These are phyloP conservation scores for Papiliotrema terrestris DNA, from an alignment of 1,284 basidiomycete species.

Conservation along the genomic window DNA sequence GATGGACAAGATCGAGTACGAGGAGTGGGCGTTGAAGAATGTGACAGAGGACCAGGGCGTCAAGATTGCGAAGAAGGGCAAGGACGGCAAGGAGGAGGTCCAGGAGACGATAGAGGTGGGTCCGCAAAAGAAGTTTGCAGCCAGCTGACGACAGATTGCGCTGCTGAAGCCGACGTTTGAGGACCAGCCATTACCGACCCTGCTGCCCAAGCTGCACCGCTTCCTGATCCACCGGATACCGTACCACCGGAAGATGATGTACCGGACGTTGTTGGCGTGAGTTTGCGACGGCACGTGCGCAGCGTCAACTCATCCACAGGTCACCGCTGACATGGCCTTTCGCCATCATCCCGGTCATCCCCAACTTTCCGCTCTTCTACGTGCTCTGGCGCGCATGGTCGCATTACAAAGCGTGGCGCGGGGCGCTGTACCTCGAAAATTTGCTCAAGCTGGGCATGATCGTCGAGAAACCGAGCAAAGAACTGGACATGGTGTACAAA, in stretches of 20 bases:
- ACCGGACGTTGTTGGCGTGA: constrained; percentile 32
- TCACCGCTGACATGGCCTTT: constrained; percentile 47
- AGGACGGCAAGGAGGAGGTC: constrained; percentile 7
- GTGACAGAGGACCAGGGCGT: constrained; percentile 37
- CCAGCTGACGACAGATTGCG: constrained; percentile 30
- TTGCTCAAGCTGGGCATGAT: constrained; percentile 42
- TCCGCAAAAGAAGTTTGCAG: background rate
- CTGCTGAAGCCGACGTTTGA: constrained; percentile 34
- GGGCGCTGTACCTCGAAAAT: constrained; percentile 40
- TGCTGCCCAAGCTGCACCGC: constrained; percentile 42
- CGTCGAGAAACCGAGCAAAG: constrained; percentile 26
- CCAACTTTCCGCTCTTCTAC: constrained; percentile 53
- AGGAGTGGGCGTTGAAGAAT: constrained; percentile 46
- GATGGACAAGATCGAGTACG: constrained; percentile 49
- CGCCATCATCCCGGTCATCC: constrained; percentile 51
- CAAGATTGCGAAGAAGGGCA: constrained; percentile 24
- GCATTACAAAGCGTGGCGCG: constrained; percentile 50
- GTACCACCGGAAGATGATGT: constrained; percentile 44
- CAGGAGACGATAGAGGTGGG: constrained; percentile 35
- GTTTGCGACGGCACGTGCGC: constrained; percentile 4
- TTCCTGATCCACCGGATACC: constrained; percentile 41
- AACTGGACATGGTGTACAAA: constrained; percentile 30
- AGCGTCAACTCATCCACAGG: constrained; percentile 12
- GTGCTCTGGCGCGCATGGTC: constrained; percentile 53
- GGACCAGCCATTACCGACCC: constrained; percentile 21